These are phyloP conservation scores for Cyanophora paradoxa DNA, from an alignment of 78 protist species.

Conservation along the genomic window DNA sequence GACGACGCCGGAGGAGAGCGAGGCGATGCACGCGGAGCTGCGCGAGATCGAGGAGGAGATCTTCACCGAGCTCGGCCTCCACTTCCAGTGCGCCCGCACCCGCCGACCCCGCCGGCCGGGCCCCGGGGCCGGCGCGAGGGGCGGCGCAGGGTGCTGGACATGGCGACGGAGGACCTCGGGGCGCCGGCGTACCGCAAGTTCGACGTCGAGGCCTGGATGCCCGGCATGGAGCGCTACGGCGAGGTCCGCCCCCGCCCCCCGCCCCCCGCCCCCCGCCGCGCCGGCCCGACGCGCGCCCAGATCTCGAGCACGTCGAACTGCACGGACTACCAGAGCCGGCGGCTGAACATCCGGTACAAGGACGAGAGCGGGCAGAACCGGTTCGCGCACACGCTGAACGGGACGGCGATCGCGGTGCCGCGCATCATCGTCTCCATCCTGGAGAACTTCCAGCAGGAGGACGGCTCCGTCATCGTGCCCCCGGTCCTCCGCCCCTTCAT, in stretches of 20 bases:
- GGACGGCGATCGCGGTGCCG: slow-evolving; percentile 81
- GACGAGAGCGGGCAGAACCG: not conserved
- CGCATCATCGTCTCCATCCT: slow-evolving; percentile 57
- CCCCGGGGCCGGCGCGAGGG: no score
- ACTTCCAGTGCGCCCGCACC: slow-evolving; percentile 19
- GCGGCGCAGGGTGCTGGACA: slow-evolving; percentile 68
- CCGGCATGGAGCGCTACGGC: slow-evolving; percentile 59
- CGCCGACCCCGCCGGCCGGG: not conserved
- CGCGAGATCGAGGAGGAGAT: slow-evolving; percentile 40
- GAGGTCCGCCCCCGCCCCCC: slow-evolving; percentile 51
- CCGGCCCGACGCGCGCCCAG: slow-evolving; percentile 1
- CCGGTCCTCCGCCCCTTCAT: no score
- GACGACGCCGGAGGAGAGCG: slow-evolving; percentile 37
- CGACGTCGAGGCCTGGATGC: slow-evolving; percentile 92
- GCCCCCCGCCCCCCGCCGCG: not conserved
- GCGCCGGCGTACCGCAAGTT: slow-evolving; percentile 73
- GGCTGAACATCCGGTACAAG: slow-evolving; percentile 47
- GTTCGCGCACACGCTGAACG: slow-evolving; percentile 80
- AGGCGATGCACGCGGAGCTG: slow-evolving; percentile 13
- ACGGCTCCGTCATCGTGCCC: slow-evolving; percentile 38
- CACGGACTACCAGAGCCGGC: slow-evolving; percentile 74
- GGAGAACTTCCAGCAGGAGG: slow-evolving; percentile 24
- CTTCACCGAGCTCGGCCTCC: slow-evolving; percentile 42
- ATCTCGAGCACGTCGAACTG: slow-evolving; percentile 61
- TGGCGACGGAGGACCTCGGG: slow-evolving; percentile 74